Evolutionary conservation across 306 rosid genomes (phyloP).

Genomic region (Rubus parviflorus): DNA sequence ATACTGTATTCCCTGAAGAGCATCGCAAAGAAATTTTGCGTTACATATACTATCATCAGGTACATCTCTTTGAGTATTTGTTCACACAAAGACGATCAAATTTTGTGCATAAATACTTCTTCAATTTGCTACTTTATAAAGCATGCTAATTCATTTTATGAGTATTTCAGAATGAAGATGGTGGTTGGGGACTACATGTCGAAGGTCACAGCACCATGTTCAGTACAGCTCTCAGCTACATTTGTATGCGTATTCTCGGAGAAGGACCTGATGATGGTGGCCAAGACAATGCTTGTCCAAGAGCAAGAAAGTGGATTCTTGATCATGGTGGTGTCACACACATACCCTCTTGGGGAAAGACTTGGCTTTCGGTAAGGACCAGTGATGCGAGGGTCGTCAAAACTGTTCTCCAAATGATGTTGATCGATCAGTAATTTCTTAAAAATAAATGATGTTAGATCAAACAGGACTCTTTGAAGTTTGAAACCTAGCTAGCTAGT

Average conservation of each 20-base stretch:
- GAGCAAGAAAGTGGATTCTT: conserved; percentile 71
- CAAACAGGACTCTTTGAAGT: no score
- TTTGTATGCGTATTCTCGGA: conserved; percentile 70
- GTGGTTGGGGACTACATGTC: conserved; percentile 83
- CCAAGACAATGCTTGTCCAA: conserved; percentile 51
- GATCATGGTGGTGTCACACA: conserved; percentile 64
- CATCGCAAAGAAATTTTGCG: conserved; percentile 62
- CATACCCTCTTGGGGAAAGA: conserved; percentile 80
- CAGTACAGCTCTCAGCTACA: conserved; percentile 56
- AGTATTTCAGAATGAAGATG: conserved; percentile 66
- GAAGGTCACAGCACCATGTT: conserved; percentile 85
- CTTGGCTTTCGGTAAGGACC: conserved; percentile 68
- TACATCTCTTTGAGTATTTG: background rate
- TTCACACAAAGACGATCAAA: no score
- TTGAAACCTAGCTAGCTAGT: no score
- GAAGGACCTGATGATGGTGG: conserved; percentile 57
- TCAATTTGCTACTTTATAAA: background rate
- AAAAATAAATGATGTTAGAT: background rate
- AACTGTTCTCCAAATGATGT: background rate
- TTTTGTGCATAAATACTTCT: no score
- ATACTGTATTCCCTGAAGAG: conserved; percentile 42
- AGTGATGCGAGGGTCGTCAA: background rate
- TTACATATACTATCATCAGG: conserved; percentile 70
- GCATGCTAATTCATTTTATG: background rate
- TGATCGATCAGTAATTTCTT: background rate